phyloP scores from a whole-genome alignment of 208 protist genomes.

The Wallacemonas sp. region DNA sequence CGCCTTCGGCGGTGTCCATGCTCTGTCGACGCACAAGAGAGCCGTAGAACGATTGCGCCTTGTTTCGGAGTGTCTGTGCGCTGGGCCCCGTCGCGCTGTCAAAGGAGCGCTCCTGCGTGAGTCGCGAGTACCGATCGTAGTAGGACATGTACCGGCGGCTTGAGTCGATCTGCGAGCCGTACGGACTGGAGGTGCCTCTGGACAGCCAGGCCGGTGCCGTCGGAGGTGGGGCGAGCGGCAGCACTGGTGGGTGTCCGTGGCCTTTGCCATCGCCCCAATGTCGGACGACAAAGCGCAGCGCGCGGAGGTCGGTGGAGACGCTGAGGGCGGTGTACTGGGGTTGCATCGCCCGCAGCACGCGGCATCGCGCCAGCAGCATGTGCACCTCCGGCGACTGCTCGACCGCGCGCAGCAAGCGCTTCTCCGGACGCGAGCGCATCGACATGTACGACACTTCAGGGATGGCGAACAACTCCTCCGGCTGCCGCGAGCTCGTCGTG shows the following conservation, averaged over 20 bases:
- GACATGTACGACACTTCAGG: neutral
- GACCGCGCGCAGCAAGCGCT: neutral
- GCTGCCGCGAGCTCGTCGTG: neutral
- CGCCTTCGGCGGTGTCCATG: neutral
- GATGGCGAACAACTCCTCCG: neutral
- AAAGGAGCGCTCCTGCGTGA: neutral
- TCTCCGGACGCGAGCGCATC: neutral
- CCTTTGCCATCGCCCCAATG: slow-evolving; percentile 18
- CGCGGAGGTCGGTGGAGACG: slow-evolving; percentile 20
- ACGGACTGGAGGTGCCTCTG: neutral
- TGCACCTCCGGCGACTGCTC: slow-evolving; percentile 6
- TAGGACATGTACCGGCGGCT: neutral
- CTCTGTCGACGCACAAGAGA: neutral
- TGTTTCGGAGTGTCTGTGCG: neutral
- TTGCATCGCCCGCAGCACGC: slow-evolving; percentile 31
- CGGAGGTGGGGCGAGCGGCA: slow-evolving; percentile 18
- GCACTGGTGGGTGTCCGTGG: slow-evolving; percentile 6
- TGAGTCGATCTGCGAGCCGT: neutral
- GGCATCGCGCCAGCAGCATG: slow-evolving; percentile 28
- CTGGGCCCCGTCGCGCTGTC: neutral
- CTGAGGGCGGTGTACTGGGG: slow-evolving; percentile 28
- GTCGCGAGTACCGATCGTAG: slow-evolving; percentile 6
- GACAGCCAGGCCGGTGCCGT: slow-evolving; percentile 3
- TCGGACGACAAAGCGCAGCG: slow-evolving; percentile 31
- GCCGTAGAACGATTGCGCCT: neutral